These are phyloP conservation scores for Xylaria sp. DNA, from an alignment of 2,329 filamentous ascomycete genomes.

Conservation along the genomic window DNA sequence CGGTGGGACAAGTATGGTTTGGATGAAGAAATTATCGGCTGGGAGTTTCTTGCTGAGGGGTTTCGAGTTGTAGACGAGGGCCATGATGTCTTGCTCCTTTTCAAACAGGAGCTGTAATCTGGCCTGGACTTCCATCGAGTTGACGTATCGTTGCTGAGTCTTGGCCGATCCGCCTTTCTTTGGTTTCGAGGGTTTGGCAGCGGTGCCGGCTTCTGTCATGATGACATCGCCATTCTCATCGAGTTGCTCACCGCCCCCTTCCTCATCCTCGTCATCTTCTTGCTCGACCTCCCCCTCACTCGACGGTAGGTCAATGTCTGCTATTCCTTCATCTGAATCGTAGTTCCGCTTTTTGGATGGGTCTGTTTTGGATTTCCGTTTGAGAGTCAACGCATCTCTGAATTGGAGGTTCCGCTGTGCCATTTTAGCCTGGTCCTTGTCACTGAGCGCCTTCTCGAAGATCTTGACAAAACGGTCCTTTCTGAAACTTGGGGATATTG, in stretches of 20 bases:
- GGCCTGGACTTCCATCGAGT: conserved; percentile 79
- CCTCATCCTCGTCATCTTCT: conserved; percentile 45
- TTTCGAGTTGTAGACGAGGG: conserved; percentile 82
- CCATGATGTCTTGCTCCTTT: conserved; percentile 81
- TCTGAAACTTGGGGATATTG: conserved; percentile 79
- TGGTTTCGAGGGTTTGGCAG: conserved; percentile 36
- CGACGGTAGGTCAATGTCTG: conserved; percentile 61
- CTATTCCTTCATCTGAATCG: conserved; percentile 69
- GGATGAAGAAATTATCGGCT: conserved; percentile 93
- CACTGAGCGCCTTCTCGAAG: conserved; percentile 77
- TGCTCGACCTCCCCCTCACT: conserved; percentile 46
- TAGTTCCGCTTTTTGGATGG: conserved; percentile 43
- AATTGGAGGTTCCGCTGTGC: conserved; percentile 67
- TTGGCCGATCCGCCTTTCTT: conserved; percentile 41
- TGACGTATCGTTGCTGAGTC: conserved; percentile 72
- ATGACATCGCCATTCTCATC: conserved; percentile 61
- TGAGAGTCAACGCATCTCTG: conserved; percentile 69
- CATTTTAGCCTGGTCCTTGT: conserved; percentile 80
- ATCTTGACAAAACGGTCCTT: conserved; percentile 94
- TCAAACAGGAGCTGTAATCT: conserved; percentile 79
- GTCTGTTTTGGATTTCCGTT: conserved; percentile 36
- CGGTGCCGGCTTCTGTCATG: conserved; percentile 53
- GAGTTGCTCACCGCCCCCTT: conserved; percentile 50
- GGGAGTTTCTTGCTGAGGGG: conserved; percentile 64
- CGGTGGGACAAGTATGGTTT: conserved; percentile 83